Conservation (phyloP, 2,329 filamentous ascomycete genomes). For the Trichoderma sp. region DNA sequence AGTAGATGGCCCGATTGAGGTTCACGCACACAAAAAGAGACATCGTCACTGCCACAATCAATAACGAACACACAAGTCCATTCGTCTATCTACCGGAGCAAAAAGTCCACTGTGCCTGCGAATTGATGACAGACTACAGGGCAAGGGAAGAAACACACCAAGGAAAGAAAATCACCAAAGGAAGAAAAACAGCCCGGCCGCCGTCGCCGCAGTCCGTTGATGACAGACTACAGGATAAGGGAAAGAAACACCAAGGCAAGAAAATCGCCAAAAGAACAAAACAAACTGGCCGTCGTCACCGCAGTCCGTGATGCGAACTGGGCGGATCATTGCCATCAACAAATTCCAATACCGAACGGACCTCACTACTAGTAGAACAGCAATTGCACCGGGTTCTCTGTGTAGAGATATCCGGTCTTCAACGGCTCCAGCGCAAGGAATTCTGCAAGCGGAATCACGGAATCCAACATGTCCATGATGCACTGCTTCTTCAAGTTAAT, state of each 20-base stretch:
- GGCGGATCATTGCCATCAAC: not conserved
- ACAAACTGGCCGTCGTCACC: not conserved
- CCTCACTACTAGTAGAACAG: conserved; percentile 57
- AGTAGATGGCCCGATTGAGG: not conserved
- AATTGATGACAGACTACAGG: not conserved
- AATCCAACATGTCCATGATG: conserved; percentile 93
- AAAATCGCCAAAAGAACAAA: not conserved
- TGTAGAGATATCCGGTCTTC: conserved; percentile 63
- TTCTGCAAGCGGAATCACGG: conserved; percentile 73
- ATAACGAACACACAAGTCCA: not conserved
- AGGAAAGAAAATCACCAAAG: not conserved
- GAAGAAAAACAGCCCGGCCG: too few species aligned
- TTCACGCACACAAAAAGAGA: not conserved
- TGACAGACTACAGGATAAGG: not conserved
- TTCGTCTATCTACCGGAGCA: not conserved
- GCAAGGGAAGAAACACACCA: not conserved
- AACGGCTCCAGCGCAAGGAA: conserved; percentile 70
- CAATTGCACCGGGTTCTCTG: conserved; percentile 56
- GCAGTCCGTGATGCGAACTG: not conserved
- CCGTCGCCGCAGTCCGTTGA: too few species aligned
- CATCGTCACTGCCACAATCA: not conserved
- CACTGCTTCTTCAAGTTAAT: conserved; percentile 94
- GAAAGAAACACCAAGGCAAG: not conserved
- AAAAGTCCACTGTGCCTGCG: not conserved
- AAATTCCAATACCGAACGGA: not conserved